Percentiles rank a stretch among this genome's conserved stretches.
Evolutionary conservation across 495 filamentous ascomycete genomes (phyloP).

Genomic region (Amorphotheca resinae): DNA sequence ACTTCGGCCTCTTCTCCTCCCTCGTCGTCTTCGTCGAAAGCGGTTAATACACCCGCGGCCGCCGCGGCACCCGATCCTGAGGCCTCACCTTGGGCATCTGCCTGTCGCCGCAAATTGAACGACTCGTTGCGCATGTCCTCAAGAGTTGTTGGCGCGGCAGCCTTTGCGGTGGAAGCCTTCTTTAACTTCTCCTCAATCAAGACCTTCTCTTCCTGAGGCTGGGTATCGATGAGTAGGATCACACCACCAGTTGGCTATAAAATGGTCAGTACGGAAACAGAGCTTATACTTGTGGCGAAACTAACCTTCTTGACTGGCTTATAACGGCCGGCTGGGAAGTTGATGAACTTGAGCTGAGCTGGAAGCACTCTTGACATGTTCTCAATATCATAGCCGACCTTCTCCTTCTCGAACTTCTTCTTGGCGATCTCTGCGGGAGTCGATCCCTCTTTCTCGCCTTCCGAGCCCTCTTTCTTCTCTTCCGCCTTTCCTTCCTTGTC

Average conservation of each 20-base stretch:
- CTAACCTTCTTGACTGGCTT: constrained; percentile 88
- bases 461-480: constrained; percentile 40
- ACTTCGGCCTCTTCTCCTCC: constrained; percentile 69
- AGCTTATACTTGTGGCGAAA: constrained; percentile 16
- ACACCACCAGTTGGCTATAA: constrained; percentile 68
- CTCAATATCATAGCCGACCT: constrained; percentile 86
- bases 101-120: constrained; percentile 15
- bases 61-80: constrained; percentile 42
- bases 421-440: constrained; percentile 38
- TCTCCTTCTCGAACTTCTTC: constrained; percentile 92
- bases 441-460: constrained; percentile 47
- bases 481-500: constrained; percentile 50
- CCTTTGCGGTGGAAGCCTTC: constrained; percentile 37
- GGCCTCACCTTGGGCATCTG: constrained; percentile 24
- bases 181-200: constrained; percentile 75
- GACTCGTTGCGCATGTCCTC: constrained; percentile 18
- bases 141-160: constrained; percentile 16
- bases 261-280: not conserved
- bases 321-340: constrained; percentile 75
- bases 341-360: constrained; percentile 88
- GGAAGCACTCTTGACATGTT: constrained; percentile 96
- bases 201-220: constrained; percentile 62
- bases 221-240: constrained; percentile 76
- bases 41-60: constrained; percentile 67
- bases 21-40: constrained; percentile 77